Percentiles rank a stretch among this genome's conserved stretches.
Evolutionary conservation across 441 rosid genomes (phyloP).

Genomic region (Geranium incanum): DNA sequence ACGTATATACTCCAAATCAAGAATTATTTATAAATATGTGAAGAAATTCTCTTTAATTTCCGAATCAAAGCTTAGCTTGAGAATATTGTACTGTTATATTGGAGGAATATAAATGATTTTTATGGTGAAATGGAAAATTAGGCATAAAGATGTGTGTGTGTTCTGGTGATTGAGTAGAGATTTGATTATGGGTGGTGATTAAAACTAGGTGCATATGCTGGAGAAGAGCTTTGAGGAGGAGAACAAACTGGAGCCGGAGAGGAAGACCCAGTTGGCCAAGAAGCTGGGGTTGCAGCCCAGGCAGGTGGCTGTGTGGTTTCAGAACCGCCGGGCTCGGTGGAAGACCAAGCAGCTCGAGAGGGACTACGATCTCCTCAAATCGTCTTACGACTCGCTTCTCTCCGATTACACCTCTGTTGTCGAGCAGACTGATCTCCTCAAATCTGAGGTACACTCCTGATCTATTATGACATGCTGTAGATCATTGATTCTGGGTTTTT

Average conservation of each 20-base stretch:
- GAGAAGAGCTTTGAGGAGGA: conserved; percentile 78
- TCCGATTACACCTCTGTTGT: conserved; percentile 46
- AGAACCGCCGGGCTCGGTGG: conserved; percentile 72
- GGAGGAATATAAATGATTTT: background rate
- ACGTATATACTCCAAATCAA: background rate
- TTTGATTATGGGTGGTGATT: background rate
- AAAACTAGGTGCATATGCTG: conserved; percentile 52
- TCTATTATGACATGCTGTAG: background rate
- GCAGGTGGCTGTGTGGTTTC: conserved; percentile 82
- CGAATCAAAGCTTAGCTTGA: background rate
- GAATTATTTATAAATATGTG: background rate
- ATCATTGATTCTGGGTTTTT: background rate
- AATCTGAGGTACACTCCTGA: conserved; percentile 50
- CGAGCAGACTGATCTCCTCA: conserved; percentile 58
- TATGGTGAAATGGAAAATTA: background rate
- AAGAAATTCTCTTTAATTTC: background rate
- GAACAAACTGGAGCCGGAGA: conserved; percentile 74
- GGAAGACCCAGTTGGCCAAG: conserved; percentile 64
- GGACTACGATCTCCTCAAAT: conserved; percentile 54
- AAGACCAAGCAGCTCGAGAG: conserved; percentile 44
- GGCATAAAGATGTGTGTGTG: background rate
- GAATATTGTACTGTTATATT: background rate
- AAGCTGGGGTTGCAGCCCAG: conserved; percentile 68
- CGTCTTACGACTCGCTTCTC: conserved; percentile 61
- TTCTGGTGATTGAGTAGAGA: background rate